Percentiles rank a stretch among this genome's conserved stretches.
phyloP scores from a whole-genome alignment of 805 yeast species.

The Kuraishia ogatae region DNA sequence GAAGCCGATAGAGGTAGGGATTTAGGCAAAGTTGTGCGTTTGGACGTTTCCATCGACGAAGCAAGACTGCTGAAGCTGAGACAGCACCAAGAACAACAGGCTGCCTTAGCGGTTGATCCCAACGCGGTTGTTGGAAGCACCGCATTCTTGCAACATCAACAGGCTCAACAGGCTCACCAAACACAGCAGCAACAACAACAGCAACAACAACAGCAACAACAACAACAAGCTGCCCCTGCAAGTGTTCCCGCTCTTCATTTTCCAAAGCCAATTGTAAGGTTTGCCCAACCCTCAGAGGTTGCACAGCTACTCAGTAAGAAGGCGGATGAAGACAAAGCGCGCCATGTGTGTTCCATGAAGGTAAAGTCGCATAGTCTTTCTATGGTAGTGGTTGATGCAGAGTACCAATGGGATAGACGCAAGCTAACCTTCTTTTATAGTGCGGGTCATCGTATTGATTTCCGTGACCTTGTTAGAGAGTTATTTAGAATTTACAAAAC shows the following conservation, averaged over 20 bases:
- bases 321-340: conserved; percentile 64
- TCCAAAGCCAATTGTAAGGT: conserved; percentile 60
- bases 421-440: conserved; percentile 70
- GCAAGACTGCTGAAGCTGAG: conserved; percentile 58
- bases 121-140: conserved; percentile 18
- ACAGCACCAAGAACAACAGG: conserved; percentile 66
- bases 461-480: conserved; percentile 69
- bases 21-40: conserved; percentile 55
- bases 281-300: conserved; percentile 56
- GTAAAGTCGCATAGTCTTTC: conserved; percentile 38
- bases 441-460: conserved; percentile 61
- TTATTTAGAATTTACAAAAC: conserved; percentile 70
- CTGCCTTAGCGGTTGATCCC: conserved; percentile 36
- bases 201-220: conserved; percentile 5
- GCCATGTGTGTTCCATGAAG: conserved; percentile 49
- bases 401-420: conserved; percentile 79
- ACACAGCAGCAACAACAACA: not conserved
- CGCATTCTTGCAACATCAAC: not conserved
- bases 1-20: conserved; percentile 82
- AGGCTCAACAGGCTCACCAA: not conserved
- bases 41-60: conserved; percentile 52
- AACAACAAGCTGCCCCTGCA: conserved; percentile 6
- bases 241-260: conserved; percentile 42
- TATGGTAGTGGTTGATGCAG: conserved; percentile 68
- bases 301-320: conserved; percentile 47